phyloP scores from a whole-genome alignment of 192 early-diverging fungal genomes.

The Coemansia sp. region DNA sequence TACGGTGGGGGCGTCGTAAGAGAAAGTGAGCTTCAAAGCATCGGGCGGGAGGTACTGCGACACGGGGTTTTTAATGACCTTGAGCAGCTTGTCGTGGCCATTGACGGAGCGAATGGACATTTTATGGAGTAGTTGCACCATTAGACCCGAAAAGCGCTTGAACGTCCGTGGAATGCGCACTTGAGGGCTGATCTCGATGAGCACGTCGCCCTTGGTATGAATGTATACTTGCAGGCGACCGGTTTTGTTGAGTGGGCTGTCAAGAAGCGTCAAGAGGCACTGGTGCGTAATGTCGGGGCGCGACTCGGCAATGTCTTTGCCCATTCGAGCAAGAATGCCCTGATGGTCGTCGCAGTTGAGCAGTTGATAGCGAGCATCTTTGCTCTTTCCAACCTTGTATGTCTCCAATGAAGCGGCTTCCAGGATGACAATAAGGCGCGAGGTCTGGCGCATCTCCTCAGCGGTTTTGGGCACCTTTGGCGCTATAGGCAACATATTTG shows the following conservation, averaged over 20 bases:
- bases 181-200: slow-evolving; percentile 98
- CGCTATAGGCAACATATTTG: slow-evolving; percentile 56
- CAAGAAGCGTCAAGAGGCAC: slow-evolving; percentile 92
- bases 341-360: slow-evolving; percentile 97
- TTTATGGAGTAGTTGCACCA: slow-evolving; percentile 99
- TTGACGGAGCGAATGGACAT: slow-evolving; percentile 89
- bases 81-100: slow-evolving; percentile 88
- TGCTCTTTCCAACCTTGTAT: slow-evolving; percentile 80
- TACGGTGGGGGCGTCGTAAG: slow-evolving; percentile 85
- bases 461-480: slow-evolving; percentile 79
- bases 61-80: slow-evolving; percentile 97
- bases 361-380: slow-evolving; percentile 78
- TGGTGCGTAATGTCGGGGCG: slow-evolving; percentile 98
- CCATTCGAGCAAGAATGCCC: slow-evolving; percentile 81
- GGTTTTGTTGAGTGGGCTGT: slow-evolving; percentile 98
- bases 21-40: slow-evolving; percentile 65
- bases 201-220: slow-evolving; percentile 88
- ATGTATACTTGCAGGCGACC: slow-evolving; percentile 98
- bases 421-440: slow-evolving; percentile 91
- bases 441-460: slow-evolving; percentile 70
- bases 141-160: slow-evolving; percentile 96
- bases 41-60: slow-evolving; percentile 92
- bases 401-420: slow-evolving; percentile 88
- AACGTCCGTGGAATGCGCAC: slow-evolving; percentile 99
- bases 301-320: slow-evolving; percentile 70